phyloP scores from a whole-genome alignment of 148 eudicot species.

The Amaranthus palmeri region DNA sequence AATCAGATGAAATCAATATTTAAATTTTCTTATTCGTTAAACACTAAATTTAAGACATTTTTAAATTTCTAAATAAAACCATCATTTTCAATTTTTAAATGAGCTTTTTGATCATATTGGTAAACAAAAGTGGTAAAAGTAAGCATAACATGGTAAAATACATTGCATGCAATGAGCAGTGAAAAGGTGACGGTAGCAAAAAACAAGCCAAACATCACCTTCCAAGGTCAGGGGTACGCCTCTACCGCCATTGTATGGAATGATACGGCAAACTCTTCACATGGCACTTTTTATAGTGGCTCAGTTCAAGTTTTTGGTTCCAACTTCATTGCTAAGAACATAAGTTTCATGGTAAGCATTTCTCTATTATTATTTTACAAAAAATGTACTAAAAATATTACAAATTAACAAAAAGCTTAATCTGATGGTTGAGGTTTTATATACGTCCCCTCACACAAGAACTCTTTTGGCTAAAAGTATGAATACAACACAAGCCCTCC shows the following conservation, averaged over 20 bases:
- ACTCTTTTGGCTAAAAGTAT: no score
- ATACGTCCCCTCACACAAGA: no score
- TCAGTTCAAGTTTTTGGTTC: constrained; percentile 81
- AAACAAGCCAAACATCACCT: constrained; percentile 78
- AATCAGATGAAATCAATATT: no score
- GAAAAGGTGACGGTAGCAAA: constrained; percentile 68
- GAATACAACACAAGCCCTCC: no score
- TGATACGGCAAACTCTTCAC: constrained; percentile 80
- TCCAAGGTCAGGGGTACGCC: constrained; percentile 90
- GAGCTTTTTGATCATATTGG: no score
- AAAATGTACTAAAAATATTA: no score
- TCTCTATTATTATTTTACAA: not conserved
- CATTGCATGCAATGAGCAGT: constrained; percentile 31
- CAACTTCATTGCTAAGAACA: constrained; percentile 86
- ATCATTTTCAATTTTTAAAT: no score
- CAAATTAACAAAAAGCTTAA: no score
- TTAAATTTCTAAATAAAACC: not conserved
- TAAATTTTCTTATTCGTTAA: not conserved
- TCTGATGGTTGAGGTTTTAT: no score
- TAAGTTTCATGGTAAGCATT: constrained; percentile 73
- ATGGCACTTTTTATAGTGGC: constrained; percentile 75
- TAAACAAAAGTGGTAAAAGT: not conserved
- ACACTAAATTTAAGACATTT: not conserved
- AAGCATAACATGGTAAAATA: constrained; percentile 1
- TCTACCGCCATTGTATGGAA: constrained; percentile 87